Evolutionary conservation across 352 stramenopile genomes (phyloP).

Genomic region (Blastocystis sp.): DNA sequence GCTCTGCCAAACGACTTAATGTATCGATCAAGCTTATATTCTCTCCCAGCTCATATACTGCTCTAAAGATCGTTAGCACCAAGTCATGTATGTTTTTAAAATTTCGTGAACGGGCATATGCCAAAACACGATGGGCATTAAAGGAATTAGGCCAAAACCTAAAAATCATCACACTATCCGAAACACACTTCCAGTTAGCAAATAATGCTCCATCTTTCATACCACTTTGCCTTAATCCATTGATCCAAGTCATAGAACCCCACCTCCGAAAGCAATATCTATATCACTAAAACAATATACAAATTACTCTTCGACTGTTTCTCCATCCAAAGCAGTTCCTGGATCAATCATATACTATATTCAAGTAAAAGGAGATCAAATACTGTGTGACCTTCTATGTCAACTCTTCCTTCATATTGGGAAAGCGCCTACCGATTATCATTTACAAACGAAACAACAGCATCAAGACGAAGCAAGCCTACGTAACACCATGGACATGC

Average conservation of each 20-base stretch:
- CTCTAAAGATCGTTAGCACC: background rate
- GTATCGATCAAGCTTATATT: conserved; percentile 25
- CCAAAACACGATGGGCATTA: conserved; percentile 6
- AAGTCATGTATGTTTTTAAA: background rate
- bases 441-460: background rate
- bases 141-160: conserved; percentile 54
- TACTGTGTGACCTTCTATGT: background rate
- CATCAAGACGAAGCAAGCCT: conserved; percentile 14
- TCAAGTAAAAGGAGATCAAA: background rate
- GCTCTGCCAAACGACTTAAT: background rate
- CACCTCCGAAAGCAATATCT: conserved; percentile 2
- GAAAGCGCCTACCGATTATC: background rate
- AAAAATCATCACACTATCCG: background rate
- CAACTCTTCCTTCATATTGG: background rate
- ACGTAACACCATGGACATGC: conserved; percentile 48
- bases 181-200: conserved; percentile 4
- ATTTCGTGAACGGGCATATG: background rate
- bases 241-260: background rate
- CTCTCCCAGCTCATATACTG: conserved; percentile 20
- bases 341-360: conserved; percentile 54
- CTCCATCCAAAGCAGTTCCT: background rate
- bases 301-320: background rate
- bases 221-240: background rate
- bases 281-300: background rate
- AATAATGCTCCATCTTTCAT: conserved; percentile 1